Evolutionary conservation across 306 rosid genomes (phyloP).

Genomic region (Senna siamea): DNA sequence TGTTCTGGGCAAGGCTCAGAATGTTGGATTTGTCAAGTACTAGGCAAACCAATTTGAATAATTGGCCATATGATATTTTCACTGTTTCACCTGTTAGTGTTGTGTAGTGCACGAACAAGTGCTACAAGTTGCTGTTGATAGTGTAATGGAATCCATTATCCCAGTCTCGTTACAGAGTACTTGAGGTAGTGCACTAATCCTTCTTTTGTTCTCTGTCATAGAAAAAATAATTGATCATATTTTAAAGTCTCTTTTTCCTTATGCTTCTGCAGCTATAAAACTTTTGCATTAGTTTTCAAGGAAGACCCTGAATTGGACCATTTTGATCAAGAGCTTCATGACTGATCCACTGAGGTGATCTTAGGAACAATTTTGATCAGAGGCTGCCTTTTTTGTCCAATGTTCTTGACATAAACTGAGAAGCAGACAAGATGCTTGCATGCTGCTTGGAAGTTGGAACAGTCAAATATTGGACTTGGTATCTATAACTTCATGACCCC

Average conservation of each 20-base stretch:
- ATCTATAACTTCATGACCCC: slow-evolving; percentile 30
- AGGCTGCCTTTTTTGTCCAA: not conserved
- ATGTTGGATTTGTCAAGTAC: slow-evolving; percentile 69
- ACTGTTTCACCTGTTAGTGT: slow-evolving; percentile 18
- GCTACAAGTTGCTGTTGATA: slow-evolving; percentile 32
- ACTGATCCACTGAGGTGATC: slow-evolving; percentile 1
- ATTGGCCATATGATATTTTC: slow-evolving; percentile 22
- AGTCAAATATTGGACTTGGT: not conserved
- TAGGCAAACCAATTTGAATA: slow-evolving; percentile 31
- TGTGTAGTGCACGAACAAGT: slow-evolving; percentile 24
- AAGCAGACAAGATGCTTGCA: slow-evolving; percentile 5
- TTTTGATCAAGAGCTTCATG: slow-evolving; percentile 20
- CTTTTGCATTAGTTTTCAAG: not conserved
- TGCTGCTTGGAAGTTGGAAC: slow-evolving; percentile 16
- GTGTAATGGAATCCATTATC: slow-evolving; percentile 29
- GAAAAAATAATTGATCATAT: slow-evolving; percentile 16
- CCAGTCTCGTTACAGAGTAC: slow-evolving; percentile 11
- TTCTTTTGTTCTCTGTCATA: slow-evolving; percentile 5
- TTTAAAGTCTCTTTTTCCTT: slow-evolving; percentile 14
- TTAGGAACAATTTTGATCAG: slow-evolving; percentile 17
- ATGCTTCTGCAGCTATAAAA: slow-evolving; percentile 29
- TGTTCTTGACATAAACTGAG: slow-evolving; percentile 24
- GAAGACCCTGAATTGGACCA: not conserved
- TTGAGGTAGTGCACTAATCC: slow-evolving; percentile 27
- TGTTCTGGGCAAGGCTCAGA: slow-evolving; percentile 76